Conservation (phyloP, 352 stramenopile species). For the Blastocystis sp. region DNA sequence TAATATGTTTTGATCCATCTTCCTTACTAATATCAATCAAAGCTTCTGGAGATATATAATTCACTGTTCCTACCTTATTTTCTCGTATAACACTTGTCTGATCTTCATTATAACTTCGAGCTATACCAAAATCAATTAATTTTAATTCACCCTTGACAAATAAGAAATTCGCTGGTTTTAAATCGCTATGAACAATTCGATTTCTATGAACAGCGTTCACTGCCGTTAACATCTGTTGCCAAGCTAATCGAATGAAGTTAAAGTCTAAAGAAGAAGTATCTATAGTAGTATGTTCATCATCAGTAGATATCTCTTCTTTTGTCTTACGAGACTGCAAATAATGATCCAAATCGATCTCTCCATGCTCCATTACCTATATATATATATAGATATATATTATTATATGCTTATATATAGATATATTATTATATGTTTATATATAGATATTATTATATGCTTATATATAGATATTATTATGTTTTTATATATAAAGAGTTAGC, state of each 20-base stretch:
- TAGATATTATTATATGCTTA: not conserved
- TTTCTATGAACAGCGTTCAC: conserved; percentile 83
- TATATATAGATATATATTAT: conserved; percentile 37
- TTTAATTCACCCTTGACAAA: conserved; percentile 81
- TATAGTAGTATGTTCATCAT: conserved; percentile 39
- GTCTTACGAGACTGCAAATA: no score
- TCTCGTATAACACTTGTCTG: conserved; percentile 85
- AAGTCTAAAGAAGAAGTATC: conserved; percentile 70
- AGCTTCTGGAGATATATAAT: conserved; percentile 83
- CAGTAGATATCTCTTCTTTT: conserved; percentile 45
- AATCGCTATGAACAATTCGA: conserved; percentile 75
- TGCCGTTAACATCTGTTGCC: conserved; percentile 91
- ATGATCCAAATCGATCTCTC: conserved; percentile 83
- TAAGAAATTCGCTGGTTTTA: conserved; percentile 85
- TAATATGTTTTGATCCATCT: not conserved
- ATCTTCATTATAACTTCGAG: conserved; percentile 83
- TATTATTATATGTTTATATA: conserved; percentile 8
- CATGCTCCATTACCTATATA: conserved; percentile 88
- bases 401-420: not conserved
- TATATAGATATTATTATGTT: not conserved
- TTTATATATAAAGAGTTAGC: conserved; percentile 1
- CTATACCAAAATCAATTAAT: conserved; percentile 92
- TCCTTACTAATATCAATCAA: conserved; percentile 48
- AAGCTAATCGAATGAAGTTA: conserved; percentile 87
- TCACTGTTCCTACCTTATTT: conserved; percentile 77